phyloP scores from a whole-genome alignment of 176 grass and related monocot species.

The Zoysia pacifica region DNA sequence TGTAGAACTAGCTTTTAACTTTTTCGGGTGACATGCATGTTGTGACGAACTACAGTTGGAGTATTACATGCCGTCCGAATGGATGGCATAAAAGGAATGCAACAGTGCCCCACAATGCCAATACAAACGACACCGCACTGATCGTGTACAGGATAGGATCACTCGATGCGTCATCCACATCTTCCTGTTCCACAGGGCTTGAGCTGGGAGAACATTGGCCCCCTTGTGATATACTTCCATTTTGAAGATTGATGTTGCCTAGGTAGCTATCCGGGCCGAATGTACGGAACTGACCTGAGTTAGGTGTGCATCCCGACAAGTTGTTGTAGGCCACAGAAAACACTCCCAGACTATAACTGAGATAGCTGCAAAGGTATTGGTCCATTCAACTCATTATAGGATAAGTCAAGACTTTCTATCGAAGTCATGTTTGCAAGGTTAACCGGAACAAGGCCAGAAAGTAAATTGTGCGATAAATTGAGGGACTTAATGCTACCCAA shows the following conservation, averaged over 20 bases:
- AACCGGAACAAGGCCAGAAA: constrained; percentile 31
- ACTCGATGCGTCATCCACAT: background rate
- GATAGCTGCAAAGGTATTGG: constrained; percentile 11
- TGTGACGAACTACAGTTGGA: background rate
- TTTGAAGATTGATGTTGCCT: constrained; percentile 1
- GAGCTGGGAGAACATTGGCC: background rate
- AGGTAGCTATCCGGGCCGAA: background rate
- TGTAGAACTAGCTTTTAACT: background rate
- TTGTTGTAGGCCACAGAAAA: constrained; percentile 15
- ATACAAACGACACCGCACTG: background rate
- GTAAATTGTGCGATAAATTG: constrained; percentile 39
- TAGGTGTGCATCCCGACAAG: constrained; percentile 21
- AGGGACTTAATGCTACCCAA: constrained; percentile 26
- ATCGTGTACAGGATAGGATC: background rate
- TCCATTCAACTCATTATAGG: constrained; percentile 33
- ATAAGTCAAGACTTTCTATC: constrained; percentile 44
- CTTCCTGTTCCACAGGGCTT: background rate
- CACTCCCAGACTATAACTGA: background rate
- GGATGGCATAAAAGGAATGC: background rate
- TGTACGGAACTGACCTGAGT: background rate
- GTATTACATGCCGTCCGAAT: background rate
- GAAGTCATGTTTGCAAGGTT: constrained; percentile 23
- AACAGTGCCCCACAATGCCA: constrained; percentile 15
- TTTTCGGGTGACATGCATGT: background rate
- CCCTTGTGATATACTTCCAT: background rate